These are phyloP conservation scores for Mollisia scopiformis DNA, from an alignment of 2,329 filamentous ascomycete species.

Conservation along the genomic window DNA sequence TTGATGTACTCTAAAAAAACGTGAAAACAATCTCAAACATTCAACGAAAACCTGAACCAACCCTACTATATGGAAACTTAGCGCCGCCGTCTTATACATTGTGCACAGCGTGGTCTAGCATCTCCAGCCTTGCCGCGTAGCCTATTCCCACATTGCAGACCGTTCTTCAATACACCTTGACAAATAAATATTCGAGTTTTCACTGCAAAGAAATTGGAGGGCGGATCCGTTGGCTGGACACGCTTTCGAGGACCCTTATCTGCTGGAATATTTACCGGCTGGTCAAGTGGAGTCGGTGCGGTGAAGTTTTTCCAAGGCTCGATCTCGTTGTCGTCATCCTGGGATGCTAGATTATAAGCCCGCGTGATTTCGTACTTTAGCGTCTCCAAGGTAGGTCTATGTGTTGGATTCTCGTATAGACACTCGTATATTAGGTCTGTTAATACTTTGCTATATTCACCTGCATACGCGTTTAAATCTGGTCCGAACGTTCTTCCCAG, in stretches of 20 bases:
- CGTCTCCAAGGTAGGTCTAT: conserved; percentile 4
- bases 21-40: too few species aligned
- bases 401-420: conserved; percentile 13
- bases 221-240: neutral
- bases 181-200: neutral
- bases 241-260: neutral
- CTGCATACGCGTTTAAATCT: too few species aligned
- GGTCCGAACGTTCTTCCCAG: too few species aligned
- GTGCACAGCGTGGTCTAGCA: neutral
- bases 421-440: conserved; percentile 16
- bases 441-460: neutral
- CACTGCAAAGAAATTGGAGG: neutral
- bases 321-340: neutral
- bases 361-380: conserved; percentile 3
- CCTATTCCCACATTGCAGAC: neutral
- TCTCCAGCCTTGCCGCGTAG: neutral
- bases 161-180: neutral
- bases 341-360: neutral
- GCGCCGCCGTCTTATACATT: neutral
- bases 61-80: neutral
- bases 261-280: neutral
- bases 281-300: neutral
- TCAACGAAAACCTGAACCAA: too few species aligned
- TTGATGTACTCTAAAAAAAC: too few species aligned
- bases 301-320: neutral